Evolutionary conservation across 805 yeast genomes (phyloP).

Genomic region (Kluyveromyces lactis): DNA sequence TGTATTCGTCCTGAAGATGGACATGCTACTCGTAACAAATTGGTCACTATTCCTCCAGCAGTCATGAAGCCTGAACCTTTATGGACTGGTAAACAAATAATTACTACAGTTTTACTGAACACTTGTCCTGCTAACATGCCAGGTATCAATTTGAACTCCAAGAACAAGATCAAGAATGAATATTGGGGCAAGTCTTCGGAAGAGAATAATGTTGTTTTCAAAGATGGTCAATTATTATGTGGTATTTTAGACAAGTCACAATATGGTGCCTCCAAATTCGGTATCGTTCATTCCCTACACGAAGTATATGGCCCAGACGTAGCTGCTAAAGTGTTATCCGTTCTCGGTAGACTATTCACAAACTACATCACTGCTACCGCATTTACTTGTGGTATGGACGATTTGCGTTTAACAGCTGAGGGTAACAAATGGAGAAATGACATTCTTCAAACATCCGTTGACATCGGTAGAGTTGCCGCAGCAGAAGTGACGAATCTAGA

Average conservation of each 20-base stretch:
- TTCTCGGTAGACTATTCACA: constrained; percentile 92
- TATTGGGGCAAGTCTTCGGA: constrained; percentile 85
- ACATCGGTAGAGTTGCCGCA: constrained; percentile 87
- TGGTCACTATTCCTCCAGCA: constrained; percentile 84
- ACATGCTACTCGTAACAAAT: constrained; percentile 62
- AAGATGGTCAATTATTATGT: constrained; percentile 76
- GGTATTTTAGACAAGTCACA: constrained; percentile 97
- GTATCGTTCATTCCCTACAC: constrained; percentile 92
- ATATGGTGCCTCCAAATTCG: constrained; percentile 96
- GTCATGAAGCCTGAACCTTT: constrained; percentile 76
- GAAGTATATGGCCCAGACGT: constrained; percentile 89
- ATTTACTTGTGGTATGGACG: constrained; percentile 99
- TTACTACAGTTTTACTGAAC: constrained; percentile 83
- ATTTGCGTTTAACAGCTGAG: constrained; percentile 79
- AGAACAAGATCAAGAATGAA: constrained; percentile 85
- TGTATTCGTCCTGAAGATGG: constrained; percentile 97
- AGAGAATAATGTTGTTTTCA: constrained; percentile 82
- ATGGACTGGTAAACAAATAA: constrained; percentile 98
- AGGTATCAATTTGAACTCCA: constrained; percentile 77
- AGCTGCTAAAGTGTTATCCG: constrained; percentile 85
- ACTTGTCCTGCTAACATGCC: constrained; percentile 83
- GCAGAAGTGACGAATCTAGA: constrained; percentile 86
- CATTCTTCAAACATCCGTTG: constrained; percentile 66
- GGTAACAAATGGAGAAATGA: constrained; percentile 88
- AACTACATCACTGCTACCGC: constrained; percentile 88